These are phyloP conservation scores for Candida pseudoviswanathii DNA, from an alignment of 1,139 yeast species.

Conservation along the genomic window DNA sequence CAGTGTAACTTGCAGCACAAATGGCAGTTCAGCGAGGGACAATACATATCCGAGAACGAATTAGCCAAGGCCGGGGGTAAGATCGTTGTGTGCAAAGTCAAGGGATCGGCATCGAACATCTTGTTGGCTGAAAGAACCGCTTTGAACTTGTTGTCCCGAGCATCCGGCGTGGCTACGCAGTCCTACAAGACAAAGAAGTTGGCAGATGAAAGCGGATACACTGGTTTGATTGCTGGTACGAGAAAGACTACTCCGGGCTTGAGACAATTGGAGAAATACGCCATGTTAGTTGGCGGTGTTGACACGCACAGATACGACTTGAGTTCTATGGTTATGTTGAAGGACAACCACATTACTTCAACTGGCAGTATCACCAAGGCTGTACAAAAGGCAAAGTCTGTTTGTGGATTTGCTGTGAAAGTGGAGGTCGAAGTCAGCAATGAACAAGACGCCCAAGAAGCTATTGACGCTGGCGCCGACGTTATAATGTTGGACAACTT, in stretches of 20 bases:
- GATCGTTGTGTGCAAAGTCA: conserved; percentile 73
- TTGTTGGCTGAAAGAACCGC: conserved; percentile 87
- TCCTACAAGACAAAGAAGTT: conserved; percentile 57
- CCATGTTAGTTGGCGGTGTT: conserved; percentile 94
- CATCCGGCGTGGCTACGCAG: conserved; percentile 89
- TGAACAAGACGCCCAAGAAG: conserved; percentile 86
- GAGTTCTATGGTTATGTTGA: conserved; percentile 93
- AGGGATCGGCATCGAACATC: conserved; percentile 77
- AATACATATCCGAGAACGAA: conserved; percentile 46
- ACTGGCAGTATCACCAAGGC: conserved; percentile 91
- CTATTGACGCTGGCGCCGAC: conserved; percentile 94
- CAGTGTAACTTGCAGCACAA: conserved; percentile 73
- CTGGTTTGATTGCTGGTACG: conserved; percentile 93
- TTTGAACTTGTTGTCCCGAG: conserved; percentile 75
- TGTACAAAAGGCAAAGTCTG: conserved; percentile 71
- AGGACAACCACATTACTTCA: conserved; percentile 91
- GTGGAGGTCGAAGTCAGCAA: conserved; percentile 90
- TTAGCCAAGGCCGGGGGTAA: conserved; percentile 50
- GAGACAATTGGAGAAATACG: conserved; percentile 83
- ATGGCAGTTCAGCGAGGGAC: conserved; percentile 78
- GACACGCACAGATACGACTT: conserved; percentile 92
- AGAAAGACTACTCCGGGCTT: conserved; percentile 97
- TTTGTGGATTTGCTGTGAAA: conserved; percentile 87
- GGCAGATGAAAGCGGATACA: conserved; percentile 74
- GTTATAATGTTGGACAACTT: conserved; percentile 95